Evolutionary conservation across 1,139 yeast species (phyloP), one percentile per base, ranked within the genome.

Genomic region (Magnusiomyces tetraspermus): DNA sequence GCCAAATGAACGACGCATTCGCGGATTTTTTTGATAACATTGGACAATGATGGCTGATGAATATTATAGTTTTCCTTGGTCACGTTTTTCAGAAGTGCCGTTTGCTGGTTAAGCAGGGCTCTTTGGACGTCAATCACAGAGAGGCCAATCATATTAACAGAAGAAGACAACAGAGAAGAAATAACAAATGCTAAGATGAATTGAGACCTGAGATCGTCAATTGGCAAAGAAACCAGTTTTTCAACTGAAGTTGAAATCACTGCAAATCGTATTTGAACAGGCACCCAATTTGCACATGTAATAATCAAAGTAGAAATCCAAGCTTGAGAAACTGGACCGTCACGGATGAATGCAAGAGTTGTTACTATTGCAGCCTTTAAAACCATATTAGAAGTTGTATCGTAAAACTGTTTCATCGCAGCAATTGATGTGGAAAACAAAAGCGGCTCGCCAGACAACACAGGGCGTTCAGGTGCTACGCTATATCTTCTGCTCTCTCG

Each of bases 51-150:
- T 6, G 55, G 38, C 11, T 26, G 17, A 21, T 57, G 51, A 17
- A 47, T n/a, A 17, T 19, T 17, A n/a, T 48, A 48, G n/a, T 43
- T 30, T 8, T 46, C 42, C 10, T 46, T 44, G 15, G 51, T 45
- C 1, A 33, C 55, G 13, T 51, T 33, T 42, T 52, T 53, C 40
- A 78, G 66, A 48, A 79, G 65, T 21, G 72, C 68, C 2, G 44
- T 23, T 28, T 52, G 49, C 23, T 80, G 68, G 63, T 88, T 94
- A 49, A 86, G 70, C 17, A 92, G 68, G 49, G 79, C 79, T 56
- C 85, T 79, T 66, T 86, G 74, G 57, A 83, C 77, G 65, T 90
- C 97, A 47, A 89, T 76, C n/a, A 89, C 86, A 13, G 96, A 85
- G 47, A 92, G 72, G 0, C 97, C 97, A 58, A 89, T 83, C 78